phyloP scores from a whole-genome alignment of 306 rosid genomes.

The Quercus berberidifolia region DNA sequence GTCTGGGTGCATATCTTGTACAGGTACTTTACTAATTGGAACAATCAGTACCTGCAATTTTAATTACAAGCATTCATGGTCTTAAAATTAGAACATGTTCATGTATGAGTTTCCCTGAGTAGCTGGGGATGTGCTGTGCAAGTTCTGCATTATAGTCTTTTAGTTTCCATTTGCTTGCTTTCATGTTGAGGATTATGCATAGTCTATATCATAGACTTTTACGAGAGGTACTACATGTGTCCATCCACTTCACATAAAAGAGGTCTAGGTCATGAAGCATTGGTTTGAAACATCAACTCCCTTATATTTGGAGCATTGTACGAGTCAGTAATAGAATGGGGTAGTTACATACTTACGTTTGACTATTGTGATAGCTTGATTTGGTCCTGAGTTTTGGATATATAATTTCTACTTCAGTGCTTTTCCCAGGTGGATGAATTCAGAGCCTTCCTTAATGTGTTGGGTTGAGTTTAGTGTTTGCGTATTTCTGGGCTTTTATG shows the following conservation, averaged over 20 bases:
- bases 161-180: neutral
- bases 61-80: neutral
- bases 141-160: neutral
- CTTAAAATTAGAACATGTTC: neutral
- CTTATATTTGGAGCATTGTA: neutral
- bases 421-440: neutral
- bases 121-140: neutral
- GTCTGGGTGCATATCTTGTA: conserved; percentile 26
- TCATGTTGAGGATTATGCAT: too few species aligned
- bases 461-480: neutral
- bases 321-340: neutral
- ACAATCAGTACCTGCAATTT: neutral
- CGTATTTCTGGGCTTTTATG: neutral
- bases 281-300: neutral
- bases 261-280: neutral
- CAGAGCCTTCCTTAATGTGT: neutral
- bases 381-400: neutral
- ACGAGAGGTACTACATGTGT: too few species aligned
- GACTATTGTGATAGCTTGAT: neutral
- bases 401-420: neutral
- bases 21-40: conserved; percentile 28
- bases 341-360: neutral
- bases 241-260: too few species aligned
- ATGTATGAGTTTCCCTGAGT: neutral
- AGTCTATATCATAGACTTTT: too few species aligned